Evolutionary conservation across 305 asterid species (phyloP).

Genomic region (Solanum hybrid): DNA sequence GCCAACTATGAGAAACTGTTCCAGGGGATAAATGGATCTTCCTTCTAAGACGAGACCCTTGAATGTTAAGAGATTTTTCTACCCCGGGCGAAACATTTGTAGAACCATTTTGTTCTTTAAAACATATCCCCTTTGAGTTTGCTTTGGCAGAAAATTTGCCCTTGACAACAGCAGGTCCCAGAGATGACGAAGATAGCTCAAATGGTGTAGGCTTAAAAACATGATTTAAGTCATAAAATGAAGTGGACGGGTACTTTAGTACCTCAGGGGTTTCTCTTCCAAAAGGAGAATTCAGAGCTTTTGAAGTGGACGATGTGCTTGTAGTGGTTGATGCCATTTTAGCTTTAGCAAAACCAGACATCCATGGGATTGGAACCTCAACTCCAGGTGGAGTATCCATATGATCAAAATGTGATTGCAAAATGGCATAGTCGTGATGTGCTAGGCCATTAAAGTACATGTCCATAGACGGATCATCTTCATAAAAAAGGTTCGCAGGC

Average conservation of each 20-base stretch:
- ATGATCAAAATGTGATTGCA: conserved; percentile 60
- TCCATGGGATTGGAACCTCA: conserved; percentile 78
- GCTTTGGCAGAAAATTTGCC: conserved; percentile 20
- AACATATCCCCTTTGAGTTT: conserved; percentile 12
- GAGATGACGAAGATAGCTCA: conserved; percentile 17
- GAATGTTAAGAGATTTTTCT: not conserved
- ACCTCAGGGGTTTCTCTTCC: conserved; percentile 15
- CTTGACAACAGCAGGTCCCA: conserved; percentile 11
- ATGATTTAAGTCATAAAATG: conserved; percentile 12
- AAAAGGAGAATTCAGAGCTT: conserved; percentile 18
- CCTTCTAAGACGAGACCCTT: conserved; percentile 5
- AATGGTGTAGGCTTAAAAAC: conserved; percentile 14
- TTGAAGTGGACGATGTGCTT: conserved; percentile 28
- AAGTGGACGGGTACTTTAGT: conserved; percentile 9
- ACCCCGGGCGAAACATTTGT: not conserved
- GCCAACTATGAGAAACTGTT: conserved; percentile 1
- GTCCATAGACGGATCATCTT: conserved; percentile 46
- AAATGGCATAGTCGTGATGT: conserved; percentile 28
- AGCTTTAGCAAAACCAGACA: conserved; percentile 22
- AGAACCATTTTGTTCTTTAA: conserved; percentile 11
- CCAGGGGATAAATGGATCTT: conserved; percentile 4
- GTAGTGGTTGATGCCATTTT: conserved; percentile 20
- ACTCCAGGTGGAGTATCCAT: conserved; percentile 76
- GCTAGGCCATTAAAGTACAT: conserved; percentile 38
- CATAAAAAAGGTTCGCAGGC: conserved; percentile 21